Percentiles rank a stretch among this genome's conserved stretches.
These are phyloP conservation scores for Colletotrichum incanum DNA, from an alignment of 2,329 filamentous ascomycete species.

Conservation along the genomic window DNA sequence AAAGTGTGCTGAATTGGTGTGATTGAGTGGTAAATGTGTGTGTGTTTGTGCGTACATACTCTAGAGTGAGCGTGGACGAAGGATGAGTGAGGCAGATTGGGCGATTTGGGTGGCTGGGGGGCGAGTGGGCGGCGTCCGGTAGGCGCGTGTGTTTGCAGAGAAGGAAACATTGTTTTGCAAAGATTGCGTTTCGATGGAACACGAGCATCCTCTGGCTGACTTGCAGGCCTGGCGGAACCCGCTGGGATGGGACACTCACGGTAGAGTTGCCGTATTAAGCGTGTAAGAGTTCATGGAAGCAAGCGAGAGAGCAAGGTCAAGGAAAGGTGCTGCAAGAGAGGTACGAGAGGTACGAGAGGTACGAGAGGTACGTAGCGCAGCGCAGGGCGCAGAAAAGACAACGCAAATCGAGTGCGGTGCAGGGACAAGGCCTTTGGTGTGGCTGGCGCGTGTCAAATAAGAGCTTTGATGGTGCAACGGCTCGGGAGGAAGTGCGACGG, in stretches of 20 bases:
- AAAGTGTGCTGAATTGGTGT: constrained; percentile 11
- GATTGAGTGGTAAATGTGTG: not conserved
- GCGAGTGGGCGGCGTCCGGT: constrained; percentile 18
- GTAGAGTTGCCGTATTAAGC: constrained; percentile 1
- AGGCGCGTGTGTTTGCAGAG: constrained; percentile 40
- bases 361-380: not conserved
- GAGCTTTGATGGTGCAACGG: constrained; percentile 39
- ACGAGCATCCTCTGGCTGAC: constrained; percentile 16
- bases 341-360: not conserved
- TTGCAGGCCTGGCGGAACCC: constrained; percentile 14
- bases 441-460: constrained; percentile 36
- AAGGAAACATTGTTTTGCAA: constrained; percentile 41
- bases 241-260: not conserved
- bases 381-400: not conserved
- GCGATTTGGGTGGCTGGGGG: not conserved
- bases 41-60: constrained; percentile 29
- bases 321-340: not conserved
- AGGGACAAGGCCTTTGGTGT: constrained; percentile 28
- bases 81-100: not conserved
- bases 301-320: not conserved
- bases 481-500: constrained; percentile 26
- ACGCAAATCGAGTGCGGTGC: constrained; percentile 16
- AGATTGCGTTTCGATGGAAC: constrained; percentile 38
- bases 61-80: constrained; percentile 8
- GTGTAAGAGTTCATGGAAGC: not conserved